Evolutionary conservation across 805 yeast genomes (phyloP), one percentile per base, ranked within the genome.

Genomic region (Wickerhamiella allomyrinae): DNA sequence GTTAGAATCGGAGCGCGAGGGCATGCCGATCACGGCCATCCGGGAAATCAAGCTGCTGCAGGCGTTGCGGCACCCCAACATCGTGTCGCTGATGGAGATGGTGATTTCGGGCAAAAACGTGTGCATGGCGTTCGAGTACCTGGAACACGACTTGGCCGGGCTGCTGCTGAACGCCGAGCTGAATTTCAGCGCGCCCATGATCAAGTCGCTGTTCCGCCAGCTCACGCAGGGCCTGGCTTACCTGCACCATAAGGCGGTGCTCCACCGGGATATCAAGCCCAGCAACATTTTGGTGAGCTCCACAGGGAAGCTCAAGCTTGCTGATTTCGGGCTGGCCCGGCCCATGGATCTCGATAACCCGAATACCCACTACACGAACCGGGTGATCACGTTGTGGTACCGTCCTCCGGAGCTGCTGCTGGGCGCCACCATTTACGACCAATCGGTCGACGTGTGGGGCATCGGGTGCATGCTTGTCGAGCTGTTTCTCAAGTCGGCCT

Each of bases 341-440:
- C 47, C 54, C 27, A 49, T 57, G 22, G 58, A 61, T 41, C 41
- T 53, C 29, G 45, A 47, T 13, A 55, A 52, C 44, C 53, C 57
- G 38, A 66, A 72, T 17, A 81, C 83, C 3, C 91, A 86, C 52
- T 89, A 89, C 60, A 89, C 98, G 2, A 91, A 91, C 58, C 65
- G 98, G 43, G 97, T 91, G 33, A 91, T 91, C 41, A 91, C 98
- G 0, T 65, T 91, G 29, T 91, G 98, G 98, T 89, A 91, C 59
- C 71, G 98, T 45, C 98, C 98, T 1, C 97, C 97, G 0, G 98
- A 89, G 59, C 68, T 91, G 24, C 64, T 91, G 29, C 61, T 91
- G 44, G 98, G 98, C 1, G 77, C 94, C 0, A 87, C 97, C 0
- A 78, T 77, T 45, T 91, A 91, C 60, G 91, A 87, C 0, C 64